phyloP scores from a whole-genome alignment of 176 grass and related monocot genomes.

The Alopecurus myosuroides region DNA sequence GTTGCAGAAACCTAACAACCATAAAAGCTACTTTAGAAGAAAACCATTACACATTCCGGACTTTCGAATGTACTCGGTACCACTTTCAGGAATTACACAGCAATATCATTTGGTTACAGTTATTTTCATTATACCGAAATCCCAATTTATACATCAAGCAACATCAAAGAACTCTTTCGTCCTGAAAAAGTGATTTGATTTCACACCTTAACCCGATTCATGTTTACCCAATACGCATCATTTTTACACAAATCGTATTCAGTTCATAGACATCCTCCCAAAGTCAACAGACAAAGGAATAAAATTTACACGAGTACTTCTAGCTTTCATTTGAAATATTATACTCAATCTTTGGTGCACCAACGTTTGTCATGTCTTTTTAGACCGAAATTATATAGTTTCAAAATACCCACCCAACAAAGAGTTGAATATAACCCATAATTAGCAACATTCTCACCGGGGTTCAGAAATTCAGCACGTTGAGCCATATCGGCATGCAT shows the following conservation, averaged over 20 bases:
- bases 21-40: background rate
- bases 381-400: background rate
- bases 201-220: background rate
- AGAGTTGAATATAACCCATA: background rate
- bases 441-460: background rate
- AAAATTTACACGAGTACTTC: background rate
- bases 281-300: background rate
- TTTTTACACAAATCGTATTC: background rate
- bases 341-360: background rate
- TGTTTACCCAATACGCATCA: background rate
- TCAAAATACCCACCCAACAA: background rate
- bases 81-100: background rate
- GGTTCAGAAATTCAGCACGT: background rate
- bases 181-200: background rate
- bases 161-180: background rate
- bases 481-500: conserved; percentile 9
- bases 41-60: background rate
- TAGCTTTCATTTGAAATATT: background rate
- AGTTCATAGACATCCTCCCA: background rate
- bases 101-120: background rate
- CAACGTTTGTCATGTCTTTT: background rate
- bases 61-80: background rate
- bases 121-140: background rate
- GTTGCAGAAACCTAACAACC: background rate
- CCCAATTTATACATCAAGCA: background rate